Conservation (phyloP, 1,139 yeast species). For the Lodderomyces orthopsilosis region DNA sequence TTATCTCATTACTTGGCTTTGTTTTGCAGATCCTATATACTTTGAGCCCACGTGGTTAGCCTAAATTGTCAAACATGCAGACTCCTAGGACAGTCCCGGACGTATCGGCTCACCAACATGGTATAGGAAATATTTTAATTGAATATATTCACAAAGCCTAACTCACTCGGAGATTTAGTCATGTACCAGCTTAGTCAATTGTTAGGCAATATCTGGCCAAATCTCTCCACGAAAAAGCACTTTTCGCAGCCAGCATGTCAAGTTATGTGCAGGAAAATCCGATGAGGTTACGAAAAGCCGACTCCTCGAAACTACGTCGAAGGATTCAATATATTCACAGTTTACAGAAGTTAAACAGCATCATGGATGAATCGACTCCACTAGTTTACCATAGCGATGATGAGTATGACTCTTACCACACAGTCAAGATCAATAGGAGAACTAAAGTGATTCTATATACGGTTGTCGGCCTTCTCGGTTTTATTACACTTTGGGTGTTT, state of each 20-base stretch:
- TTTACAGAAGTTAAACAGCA: not conserved
- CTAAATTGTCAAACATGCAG: too few relatives aligned
- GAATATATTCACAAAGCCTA: too few relatives aligned
- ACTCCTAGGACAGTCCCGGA: too few relatives aligned
- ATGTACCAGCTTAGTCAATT: too few relatives aligned
- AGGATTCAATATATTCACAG: not conserved
- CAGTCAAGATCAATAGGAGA: conserved; percentile 2
- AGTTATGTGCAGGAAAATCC: not conserved
- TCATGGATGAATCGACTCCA: conserved; percentile 2
- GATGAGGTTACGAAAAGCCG: not conserved
- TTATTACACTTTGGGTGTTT: conserved; percentile 28
- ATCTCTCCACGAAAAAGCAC: too few relatives aligned
- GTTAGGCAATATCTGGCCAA: not conserved
- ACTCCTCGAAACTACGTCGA: not conserved
- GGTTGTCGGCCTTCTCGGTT: conserved; percentile 17
- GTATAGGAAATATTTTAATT: too few relatives aligned
- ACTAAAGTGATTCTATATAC: conserved; percentile 15
- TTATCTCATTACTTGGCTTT: too few relatives aligned
- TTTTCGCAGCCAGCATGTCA: not conserved
- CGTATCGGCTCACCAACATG: too few relatives aligned
- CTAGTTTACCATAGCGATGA: not conserved
- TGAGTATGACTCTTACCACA: conserved; percentile 12
- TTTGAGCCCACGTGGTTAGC: too few relatives aligned
- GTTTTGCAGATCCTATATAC: too few relatives aligned
- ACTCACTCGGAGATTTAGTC: too few relatives aligned